phyloP scores from a whole-genome alignment of 2,329 filamentous ascomycete genomes.

The Xylariaceae sp. region DNA sequence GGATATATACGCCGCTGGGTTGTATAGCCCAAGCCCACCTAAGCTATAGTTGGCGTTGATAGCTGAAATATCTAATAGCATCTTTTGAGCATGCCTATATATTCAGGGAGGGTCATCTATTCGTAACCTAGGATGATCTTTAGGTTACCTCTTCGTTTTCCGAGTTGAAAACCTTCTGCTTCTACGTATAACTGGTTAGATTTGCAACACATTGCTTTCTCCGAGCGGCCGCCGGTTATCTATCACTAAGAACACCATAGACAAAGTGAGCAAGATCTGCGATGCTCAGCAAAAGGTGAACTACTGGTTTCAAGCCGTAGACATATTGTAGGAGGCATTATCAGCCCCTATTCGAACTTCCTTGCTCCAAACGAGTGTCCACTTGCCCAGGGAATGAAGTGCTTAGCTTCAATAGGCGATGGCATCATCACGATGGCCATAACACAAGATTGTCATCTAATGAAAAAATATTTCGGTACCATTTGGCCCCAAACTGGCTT shows the following conservation, averaged over 20 bases:
- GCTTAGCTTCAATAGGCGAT: constrained; percentile 21
- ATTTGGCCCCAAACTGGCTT: background rate
- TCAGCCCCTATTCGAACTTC: constrained; percentile 13
- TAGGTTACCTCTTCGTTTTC: too few relatives aligned
- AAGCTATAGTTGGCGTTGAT: too few relatives aligned
- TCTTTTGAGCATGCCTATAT: too few relatives aligned
- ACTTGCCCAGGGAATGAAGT: constrained; percentile 22
- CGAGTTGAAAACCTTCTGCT: too few relatives aligned
- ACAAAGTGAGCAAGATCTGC: background rate
- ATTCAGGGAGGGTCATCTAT: too few relatives aligned
- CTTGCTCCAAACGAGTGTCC: background rate
- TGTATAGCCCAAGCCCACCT: too few relatives aligned
- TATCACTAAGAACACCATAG: background rate
- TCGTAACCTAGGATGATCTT: too few relatives aligned
- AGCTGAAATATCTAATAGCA: too few relatives aligned
- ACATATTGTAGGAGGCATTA: constrained; percentile 26
- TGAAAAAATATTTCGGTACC: constrained; percentile 8
- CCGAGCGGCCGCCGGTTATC: background rate
- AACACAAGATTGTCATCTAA: constrained; percentile 7
- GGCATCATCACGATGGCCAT: constrained; percentile 11
- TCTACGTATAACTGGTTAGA: background rate
- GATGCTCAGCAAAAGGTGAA: constrained; percentile 17
- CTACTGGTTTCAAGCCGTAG: constrained; percentile 16
- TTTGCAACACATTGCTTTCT: background rate
- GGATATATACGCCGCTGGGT: too few relatives aligned